Conservation (phyloP, 495 filamentous ascomycete genomes). For the Penicillium ochrochloron region DNA sequence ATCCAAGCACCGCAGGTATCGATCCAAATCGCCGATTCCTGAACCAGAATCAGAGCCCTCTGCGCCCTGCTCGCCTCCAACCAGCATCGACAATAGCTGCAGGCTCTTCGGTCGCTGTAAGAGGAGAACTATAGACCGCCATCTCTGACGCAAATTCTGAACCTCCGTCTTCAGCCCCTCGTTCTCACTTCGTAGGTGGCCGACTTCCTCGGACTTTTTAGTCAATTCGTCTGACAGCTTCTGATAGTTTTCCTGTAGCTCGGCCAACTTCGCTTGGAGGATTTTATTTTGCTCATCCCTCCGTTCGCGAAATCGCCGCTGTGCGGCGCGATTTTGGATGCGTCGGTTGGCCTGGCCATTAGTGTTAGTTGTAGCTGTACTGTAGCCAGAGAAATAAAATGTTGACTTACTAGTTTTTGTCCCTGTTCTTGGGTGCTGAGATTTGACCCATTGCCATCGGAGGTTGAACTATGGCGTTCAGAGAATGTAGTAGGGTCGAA, state of each 20-base stretch:
- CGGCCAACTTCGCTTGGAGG: neutral
- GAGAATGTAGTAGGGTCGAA: neutral
- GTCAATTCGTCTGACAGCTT: neutral
- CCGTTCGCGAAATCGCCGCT: slow-evolving; percentile 6
- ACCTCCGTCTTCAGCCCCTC: neutral
- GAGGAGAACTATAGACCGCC: slow-evolving; percentile 1
- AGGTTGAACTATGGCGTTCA: neutral
- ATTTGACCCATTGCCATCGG: neutral
- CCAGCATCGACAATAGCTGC: slow-evolving; percentile 6
- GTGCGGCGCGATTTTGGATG: slow-evolving; percentile 4
- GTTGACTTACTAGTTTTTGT: neutral
- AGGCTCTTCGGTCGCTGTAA: neutral
- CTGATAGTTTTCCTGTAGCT: neutral
- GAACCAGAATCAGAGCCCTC: slow-evolving; percentile 3
- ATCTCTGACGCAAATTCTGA: neutral
- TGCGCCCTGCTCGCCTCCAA: neutral
- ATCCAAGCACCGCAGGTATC: neutral
- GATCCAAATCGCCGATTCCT: neutral
- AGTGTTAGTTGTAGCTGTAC: neutral
- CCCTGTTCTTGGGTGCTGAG: neutral
- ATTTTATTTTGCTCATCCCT: neutral
- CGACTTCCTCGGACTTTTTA: neutral
- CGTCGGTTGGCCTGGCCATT: neutral
- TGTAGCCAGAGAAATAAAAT: neutral
- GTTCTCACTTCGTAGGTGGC: neutral